Percentiles rank a stretch among this genome's conserved stretches.
These are phyloP conservation scores for Blastomyces gilchristii DNA, from an alignment of 2,329 filamentous ascomycete species.

Conservation along the genomic window DNA sequence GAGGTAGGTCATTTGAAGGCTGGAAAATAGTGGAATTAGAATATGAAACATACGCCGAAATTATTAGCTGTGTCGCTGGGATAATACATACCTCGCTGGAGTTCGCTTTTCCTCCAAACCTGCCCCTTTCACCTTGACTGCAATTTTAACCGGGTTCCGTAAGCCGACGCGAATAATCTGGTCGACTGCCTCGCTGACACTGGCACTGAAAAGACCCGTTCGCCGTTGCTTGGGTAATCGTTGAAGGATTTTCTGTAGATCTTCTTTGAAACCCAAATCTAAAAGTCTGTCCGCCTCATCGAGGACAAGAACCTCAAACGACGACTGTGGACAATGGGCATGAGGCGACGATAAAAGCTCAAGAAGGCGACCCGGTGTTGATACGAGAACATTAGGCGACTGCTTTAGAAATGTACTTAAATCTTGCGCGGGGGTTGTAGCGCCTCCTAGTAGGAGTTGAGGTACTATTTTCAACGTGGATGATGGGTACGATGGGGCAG, in stretches of 20 bases:
- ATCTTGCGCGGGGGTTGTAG: conserved; percentile 67
- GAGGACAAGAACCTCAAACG: conserved; percentile 83
- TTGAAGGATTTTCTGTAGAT: conserved; percentile 73
- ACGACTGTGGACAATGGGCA: conserved; percentile 76
- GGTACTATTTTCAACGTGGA: conserved; percentile 58
- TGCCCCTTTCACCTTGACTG: conserved; percentile 76
- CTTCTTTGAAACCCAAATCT: conserved; percentile 87
- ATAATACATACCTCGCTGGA: conserved; percentile 53
- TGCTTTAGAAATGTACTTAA: conserved; percentile 72
- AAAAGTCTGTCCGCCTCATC: conserved; percentile 90
- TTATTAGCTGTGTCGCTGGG: not conserved
- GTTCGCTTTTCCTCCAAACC: conserved; percentile 76
- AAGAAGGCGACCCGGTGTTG: conserved; percentile 79
- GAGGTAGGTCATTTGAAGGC: conserved; percentile 83
- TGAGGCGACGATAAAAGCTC: conserved; percentile 79
- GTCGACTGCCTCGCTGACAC: conserved; percentile 87
- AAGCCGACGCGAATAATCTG: conserved; percentile 87
- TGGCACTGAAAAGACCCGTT: conserved; percentile 89
- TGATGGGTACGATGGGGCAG: conserved; percentile 32
- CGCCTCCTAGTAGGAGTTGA: conserved; percentile 78
- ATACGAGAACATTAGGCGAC: conserved; percentile 80
- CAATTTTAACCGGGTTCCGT: conserved; percentile 88
- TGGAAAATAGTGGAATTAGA: conserved; percentile 16
- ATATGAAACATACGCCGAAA: conserved; percentile 15
- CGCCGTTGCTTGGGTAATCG: conserved; percentile 83